phyloP scores from a whole-genome alignment of 768 basidiomycete genomes.

The Tricholoma sp. region DNA sequence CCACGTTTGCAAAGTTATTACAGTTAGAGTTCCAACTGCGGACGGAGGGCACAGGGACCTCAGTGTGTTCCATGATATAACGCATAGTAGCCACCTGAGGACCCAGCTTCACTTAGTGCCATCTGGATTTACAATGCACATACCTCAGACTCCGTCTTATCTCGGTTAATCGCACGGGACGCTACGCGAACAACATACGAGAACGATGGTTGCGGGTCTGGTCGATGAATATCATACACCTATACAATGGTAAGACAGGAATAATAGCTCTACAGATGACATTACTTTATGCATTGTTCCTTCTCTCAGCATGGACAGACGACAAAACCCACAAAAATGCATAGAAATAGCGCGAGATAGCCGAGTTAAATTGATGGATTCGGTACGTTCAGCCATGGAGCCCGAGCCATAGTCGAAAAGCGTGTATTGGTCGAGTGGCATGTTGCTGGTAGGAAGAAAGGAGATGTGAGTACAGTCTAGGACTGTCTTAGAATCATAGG shows the following conservation, averaged over 20 bases:
- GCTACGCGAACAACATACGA: not conserved
- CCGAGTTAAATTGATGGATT: not conserved
- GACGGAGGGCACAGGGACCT: not conserved
- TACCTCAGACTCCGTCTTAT: conserved; percentile 1
- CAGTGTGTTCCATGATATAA: not conserved
- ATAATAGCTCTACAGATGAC: not conserved
- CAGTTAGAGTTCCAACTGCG: not conserved
- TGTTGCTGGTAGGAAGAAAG: not conserved
- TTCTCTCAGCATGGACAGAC: not conserved
- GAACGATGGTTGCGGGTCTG: not conserved
- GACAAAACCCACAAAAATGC: not conserved
- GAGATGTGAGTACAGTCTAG: not conserved
- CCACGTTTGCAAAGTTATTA: not conserved
- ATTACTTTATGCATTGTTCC: not conserved
- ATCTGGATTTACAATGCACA: not conserved
- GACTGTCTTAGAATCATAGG: not conserved
- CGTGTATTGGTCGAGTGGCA: not conserved
- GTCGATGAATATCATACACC: not conserved
- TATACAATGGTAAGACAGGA: not conserved
- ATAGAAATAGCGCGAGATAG: not conserved
- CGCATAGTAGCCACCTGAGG: not conserved
- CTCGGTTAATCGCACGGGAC: not conserved
- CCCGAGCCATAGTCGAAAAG: not conserved
- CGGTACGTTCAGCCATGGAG: not conserved
- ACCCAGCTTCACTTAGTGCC: not conserved